Conservation (phyloP, 768 basidiomycete species). For the Crassisporium funariophilum region DNA sequence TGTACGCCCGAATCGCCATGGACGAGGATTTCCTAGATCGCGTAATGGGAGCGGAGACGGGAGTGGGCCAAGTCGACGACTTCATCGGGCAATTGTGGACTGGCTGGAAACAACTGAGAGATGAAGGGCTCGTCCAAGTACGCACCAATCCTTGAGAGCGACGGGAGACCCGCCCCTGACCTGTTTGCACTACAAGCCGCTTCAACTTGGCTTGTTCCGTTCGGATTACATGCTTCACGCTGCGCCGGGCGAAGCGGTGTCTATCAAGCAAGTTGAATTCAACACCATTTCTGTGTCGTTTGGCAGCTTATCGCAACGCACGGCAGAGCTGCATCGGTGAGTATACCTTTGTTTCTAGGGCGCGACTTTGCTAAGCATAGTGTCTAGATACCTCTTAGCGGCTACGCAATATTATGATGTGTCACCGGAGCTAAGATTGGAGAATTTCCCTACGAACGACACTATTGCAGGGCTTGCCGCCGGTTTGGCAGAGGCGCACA, state of each 20-base stretch:
- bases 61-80: slow-evolving; percentile 81
- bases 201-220: slow-evolving; percentile 89
- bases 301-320: slow-evolving; percentile 71
- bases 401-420: slow-evolving; percentile 68
- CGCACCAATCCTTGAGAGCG: background rate
- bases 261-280: slow-evolving; percentile 95
- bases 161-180: slow-evolving; percentile 1
- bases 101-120: slow-evolving; percentile 78
- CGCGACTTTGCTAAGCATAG: too few relatives aligned
- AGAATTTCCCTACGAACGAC: slow-evolving; percentile 73
- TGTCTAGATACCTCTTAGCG: slow-evolving; percentile 67
- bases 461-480: slow-evolving; percentile 68
- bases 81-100: slow-evolving; percentile 88
- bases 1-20: slow-evolving; percentile 84
- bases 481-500: slow-evolving; percentile 82
- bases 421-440: slow-evolving; percentile 51
- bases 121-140: slow-evolving; percentile 57
- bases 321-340: slow-evolving; percentile 77
- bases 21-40: slow-evolving; percentile 80
- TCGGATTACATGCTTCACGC: slow-evolving; percentile 92
- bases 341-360: slow-evolving; percentile 10
- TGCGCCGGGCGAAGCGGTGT: slow-evolving; percentile 34
- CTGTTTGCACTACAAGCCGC: slow-evolving; percentile 47
- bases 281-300: slow-evolving; percentile 96
- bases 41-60: slow-evolving; percentile 78